Evolutionary conservation across 306 rosid species (phyloP).

Genomic region (Prinsepia uniflora): DNA sequence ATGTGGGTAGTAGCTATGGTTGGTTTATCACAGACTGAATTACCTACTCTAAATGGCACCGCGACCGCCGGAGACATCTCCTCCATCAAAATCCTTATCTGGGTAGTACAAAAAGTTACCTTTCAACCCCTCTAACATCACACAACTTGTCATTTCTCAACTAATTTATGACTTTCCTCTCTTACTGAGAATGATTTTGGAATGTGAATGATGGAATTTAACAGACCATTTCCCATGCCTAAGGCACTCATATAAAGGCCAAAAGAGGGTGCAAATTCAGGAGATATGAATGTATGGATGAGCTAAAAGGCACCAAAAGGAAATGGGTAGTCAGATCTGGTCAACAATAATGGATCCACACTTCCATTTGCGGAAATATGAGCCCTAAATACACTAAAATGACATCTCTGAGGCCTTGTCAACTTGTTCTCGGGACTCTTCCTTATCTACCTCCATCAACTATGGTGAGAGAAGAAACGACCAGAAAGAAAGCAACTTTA

Average conservation of each 20-base stretch:
- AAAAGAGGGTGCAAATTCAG: slow-evolving; percentile 34
- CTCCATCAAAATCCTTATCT: slow-evolving; percentile 74
- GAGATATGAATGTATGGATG: slow-evolving; percentile 35
- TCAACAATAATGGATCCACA: slow-evolving; percentile 60
- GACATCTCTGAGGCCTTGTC: slow-evolving; percentile 34
- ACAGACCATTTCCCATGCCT: slow-evolving; percentile 60
- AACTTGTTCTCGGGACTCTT: slow-evolving; percentile 47
- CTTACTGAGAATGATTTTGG: slow-evolving; percentile 45
- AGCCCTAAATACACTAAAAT: slow-evolving; percentile 29
- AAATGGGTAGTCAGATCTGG: slow-evolving; percentile 76
- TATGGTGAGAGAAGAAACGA: slow-evolving; percentile 36
- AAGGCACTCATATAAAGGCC: slow-evolving; percentile 31
- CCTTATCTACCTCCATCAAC: slow-evolving; percentile 44
- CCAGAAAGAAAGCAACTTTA: slow-evolving; percentile 39
- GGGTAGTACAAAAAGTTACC: slow-evolving; percentile 47
- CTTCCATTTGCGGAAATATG: slow-evolving; percentile 43
- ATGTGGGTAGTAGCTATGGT: slow-evolving; percentile 44
- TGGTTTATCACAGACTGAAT: slow-evolving; percentile 69
- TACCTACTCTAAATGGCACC: slow-evolving; percentile 75
- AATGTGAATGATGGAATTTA: slow-evolving; percentile 45
- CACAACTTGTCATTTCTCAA: slow-evolving; percentile 67
- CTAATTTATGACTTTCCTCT: slow-evolving; percentile 41
- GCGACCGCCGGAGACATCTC: slow-evolving; percentile 59
- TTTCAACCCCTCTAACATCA: slow-evolving; percentile 50
- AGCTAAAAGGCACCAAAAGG: slow-evolving; percentile 46